Base-by-base conservation (phyloP, 2,329 filamentous ascomycete genomes). In the Pseudofabraea citricarpa region DNA sequence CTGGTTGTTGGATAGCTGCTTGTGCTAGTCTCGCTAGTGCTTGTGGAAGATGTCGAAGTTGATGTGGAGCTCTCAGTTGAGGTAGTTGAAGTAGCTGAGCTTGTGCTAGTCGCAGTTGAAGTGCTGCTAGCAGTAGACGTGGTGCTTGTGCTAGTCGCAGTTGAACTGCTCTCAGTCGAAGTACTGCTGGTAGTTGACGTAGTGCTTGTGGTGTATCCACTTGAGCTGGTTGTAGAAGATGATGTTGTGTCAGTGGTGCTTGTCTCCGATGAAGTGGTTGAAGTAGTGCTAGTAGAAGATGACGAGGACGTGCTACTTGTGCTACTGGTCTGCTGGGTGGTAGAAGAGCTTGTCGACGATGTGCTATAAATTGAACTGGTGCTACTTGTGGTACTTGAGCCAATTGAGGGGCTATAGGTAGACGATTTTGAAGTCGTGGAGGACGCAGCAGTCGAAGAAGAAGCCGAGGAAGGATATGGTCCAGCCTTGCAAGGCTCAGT, bases 401-500 rank as follows among this genome's bases (percentile, higher is more conserved):
- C 32, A 20, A 43, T 38, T 35, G 49, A 47, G 29, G 33, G 44
- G 8, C 42, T 31, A 13, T 38, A 44, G 15, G 52, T 45, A 21
- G 41, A 43, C n/a, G n/a, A n/a, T n/a, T n/a, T n/a, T 8, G 36
- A 44, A 8, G 26, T 36, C 19, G 43, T 26, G 19, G 44, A 36
- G 13, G 51, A 47, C 23, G 47, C 44, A 15, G 39, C 47, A n/a
- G 44, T 47, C 20, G 45, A 39, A 5, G 45, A 43, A 8, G 46
- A 38, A 20, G 36, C 20, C 19, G 31, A 29, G 47, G 58, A 48
- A 63, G 64, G 47, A 45, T 54, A 44, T 56, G 64, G 36, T 37
- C 41, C 43, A 35, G 45, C 46, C 20, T 65, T 69, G 54, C 74
- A 78, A 31, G 73, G 73, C 60, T 77, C 63, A 10, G 70, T 62